A percentile compares a stretch with the other conserved stretches of the same genome.
These are phyloP conservation scores for Penicillium decumbens DNA, from an alignment of 2,329 filamentous ascomycete genomes.

Conservation along the genomic window DNA sequence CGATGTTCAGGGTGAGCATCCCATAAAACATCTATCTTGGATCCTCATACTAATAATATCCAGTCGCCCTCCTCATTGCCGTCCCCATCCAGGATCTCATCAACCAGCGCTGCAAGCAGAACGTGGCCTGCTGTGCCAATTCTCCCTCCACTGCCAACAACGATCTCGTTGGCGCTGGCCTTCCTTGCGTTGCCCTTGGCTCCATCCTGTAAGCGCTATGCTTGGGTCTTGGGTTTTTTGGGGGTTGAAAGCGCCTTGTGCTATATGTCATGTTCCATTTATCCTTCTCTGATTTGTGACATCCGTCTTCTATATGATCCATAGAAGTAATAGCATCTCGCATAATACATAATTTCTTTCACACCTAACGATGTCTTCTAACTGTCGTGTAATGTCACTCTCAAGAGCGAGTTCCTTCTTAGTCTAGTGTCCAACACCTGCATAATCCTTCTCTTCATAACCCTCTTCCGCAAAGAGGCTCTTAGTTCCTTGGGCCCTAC, in stretches of 20 bases:
- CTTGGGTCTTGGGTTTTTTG: not conserved
- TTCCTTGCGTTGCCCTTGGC: conserved; percentile 37
- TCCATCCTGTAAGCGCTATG: conserved; percentile 33
- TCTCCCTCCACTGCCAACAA: conserved; percentile 19
- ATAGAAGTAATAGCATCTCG: conserved; percentile 9
- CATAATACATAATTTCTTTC: conserved; percentile 18
- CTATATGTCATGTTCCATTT: conserved; percentile 15
- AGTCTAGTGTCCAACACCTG: no score
- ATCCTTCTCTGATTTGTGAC: conserved; percentile 13
- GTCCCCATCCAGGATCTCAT: conserved; percentile 27
- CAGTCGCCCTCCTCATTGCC: conserved; percentile 23
- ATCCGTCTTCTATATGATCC: conserved; percentile 4
- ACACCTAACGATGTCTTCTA: not conserved
- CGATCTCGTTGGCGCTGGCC: conserved; percentile 28
- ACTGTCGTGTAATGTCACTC: no score
- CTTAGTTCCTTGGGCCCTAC: no score
- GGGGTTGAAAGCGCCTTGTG: conserved; percentile 7
- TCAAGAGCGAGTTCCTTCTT: no score
- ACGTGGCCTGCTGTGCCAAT: conserved; percentile 37
- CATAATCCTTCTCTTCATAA: no score
- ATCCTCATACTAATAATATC: not conserved
- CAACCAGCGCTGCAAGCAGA: conserved; percentile 37
- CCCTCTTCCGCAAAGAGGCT: no score
- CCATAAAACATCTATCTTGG: no score
- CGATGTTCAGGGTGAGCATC: conserved; percentile 25